Conservation (phyloP, 2,329 filamentous ascomycete species). For the Diaporthe destruens region DNA sequence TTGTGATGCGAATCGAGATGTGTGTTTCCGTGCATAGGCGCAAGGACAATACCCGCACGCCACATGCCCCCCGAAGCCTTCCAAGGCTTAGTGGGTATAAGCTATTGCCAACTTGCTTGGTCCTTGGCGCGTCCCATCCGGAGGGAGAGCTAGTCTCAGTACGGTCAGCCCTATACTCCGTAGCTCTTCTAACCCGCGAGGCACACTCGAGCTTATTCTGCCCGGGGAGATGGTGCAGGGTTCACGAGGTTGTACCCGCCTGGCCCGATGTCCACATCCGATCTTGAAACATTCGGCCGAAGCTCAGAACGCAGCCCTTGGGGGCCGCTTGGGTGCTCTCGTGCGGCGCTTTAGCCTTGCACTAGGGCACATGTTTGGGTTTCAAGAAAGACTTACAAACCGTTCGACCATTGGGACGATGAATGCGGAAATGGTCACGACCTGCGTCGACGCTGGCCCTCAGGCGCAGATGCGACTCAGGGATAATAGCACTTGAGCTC, state of each 20-base stretch:
- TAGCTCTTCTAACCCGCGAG: background rate
- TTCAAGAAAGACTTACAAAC: slow-evolving; percentile 17
- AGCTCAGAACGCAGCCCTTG: slow-evolving; percentile 2
- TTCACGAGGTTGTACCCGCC: background rate
- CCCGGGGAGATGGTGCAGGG: slow-evolving; percentile 14
- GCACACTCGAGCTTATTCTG: background rate
- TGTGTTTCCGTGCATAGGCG: background rate
- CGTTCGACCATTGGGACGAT: slow-evolving; percentile 10
- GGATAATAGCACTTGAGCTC: too few relatives aligned
- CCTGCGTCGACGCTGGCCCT: background rate
- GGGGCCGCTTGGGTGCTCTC: background rate
- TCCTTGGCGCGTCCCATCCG: slow-evolving; percentile 23
- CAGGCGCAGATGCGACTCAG: background rate
- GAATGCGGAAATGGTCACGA: slow-evolving; percentile 10
- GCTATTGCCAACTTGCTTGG: slow-evolving; percentile 33
- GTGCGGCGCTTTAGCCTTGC: slow-evolving; percentile 9
- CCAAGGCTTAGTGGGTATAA: slow-evolving; percentile 16
- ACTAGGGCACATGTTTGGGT: slow-evolving; percentile 17
- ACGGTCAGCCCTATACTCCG: slow-evolving; percentile 30
- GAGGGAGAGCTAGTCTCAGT: slow-evolving; percentile 2
- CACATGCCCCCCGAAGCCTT: slow-evolving; percentile 2
- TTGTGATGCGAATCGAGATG: background rate
- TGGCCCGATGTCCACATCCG: slow-evolving; percentile 28
- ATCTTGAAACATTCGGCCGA: slow-evolving; percentile 33
- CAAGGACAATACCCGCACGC: slow-evolving; percentile 4